Evolutionary conservation across 2,329 filamentous ascomycete genomes (phyloP).

Genomic region (Emericellopsis atlantica): DNA sequence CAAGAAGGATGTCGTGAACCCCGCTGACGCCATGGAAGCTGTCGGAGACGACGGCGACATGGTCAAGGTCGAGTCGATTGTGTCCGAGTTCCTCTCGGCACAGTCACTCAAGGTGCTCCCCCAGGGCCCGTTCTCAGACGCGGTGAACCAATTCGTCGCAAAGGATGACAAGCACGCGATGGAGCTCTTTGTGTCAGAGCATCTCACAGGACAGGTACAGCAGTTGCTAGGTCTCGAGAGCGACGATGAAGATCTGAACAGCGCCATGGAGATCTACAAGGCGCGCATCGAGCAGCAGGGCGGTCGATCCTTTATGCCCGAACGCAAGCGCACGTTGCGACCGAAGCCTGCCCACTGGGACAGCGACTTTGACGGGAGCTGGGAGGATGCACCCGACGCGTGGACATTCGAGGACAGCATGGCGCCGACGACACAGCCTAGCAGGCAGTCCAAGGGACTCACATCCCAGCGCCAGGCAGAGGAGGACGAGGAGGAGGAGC

Average conservation of each 20-base stretch:
- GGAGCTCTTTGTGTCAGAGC: slow-evolving; percentile 66
- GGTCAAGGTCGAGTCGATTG: slow-evolving; percentile 78
- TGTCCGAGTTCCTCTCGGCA: slow-evolving; percentile 73
- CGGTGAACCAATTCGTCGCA: slow-evolving; percentile 82
- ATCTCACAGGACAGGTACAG: slow-evolving; percentile 56
- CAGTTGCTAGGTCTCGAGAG: slow-evolving; percentile 54
- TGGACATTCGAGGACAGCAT: slow-evolving; percentile 19
- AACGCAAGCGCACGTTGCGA: slow-evolving; percentile 41
- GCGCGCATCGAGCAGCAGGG: slow-evolving; percentile 60
- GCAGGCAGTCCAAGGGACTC: slow-evolving; percentile 6
- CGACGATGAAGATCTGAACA: slow-evolving; percentile 53
- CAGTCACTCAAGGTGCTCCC: slow-evolving; percentile 89
- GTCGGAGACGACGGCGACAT: slow-evolving; percentile 43
- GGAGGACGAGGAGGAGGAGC: slow-evolving; percentile 14
- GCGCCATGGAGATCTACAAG: slow-evolving; percentile 62
- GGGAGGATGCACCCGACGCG: slow-evolving; percentile 66
- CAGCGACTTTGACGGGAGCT: slow-evolving; percentile 75
- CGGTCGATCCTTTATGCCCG: slow-evolving; percentile 14
- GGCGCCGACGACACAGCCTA: slow-evolving; percentile 3
- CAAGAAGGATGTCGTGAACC: slow-evolving; percentile 28
- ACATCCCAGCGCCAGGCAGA: slow-evolving; percentile 6
- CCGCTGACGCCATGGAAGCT: slow-evolving; percentile 50
- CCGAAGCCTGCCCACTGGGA: slow-evolving; percentile 76
- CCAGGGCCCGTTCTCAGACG: slow-evolving; percentile 84
- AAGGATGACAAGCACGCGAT: slow-evolving; percentile 94